Percentiles rank a stretch among this genome's conserved stretches.
Evolutionary conservation across 2,329 filamentous ascomycete genomes (phyloP).

Genomic region (Exophiala dermatitidis): DNA sequence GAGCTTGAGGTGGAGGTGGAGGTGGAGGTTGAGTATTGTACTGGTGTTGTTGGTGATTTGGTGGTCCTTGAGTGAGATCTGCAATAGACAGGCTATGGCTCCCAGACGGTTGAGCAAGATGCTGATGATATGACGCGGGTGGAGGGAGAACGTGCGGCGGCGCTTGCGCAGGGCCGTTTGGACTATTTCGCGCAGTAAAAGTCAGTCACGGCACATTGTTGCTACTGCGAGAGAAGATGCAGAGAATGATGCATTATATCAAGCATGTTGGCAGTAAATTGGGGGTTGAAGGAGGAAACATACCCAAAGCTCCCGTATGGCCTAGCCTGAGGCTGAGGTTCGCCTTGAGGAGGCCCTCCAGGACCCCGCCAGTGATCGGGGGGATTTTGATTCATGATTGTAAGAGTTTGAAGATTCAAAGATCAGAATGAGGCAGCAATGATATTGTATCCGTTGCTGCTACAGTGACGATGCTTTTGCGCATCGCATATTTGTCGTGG

Average conservation of each 20-base stretch:
- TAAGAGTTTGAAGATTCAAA: neutral
- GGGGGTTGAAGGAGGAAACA: constrained; percentile 19
- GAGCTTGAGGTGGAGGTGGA: constrained; percentile 20
- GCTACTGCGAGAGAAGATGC: neutral
- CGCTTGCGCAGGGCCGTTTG: constrained; percentile 36
- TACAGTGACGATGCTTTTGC: neutral
- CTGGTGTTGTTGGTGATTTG: constrained; percentile 36
- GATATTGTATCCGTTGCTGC: constrained; percentile 3
- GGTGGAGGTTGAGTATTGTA: constrained; percentile 37
- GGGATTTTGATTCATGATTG: constrained; percentile 23
- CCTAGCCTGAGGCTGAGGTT: constrained; percentile 27
- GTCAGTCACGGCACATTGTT: neutral
- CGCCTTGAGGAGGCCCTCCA: constrained; percentile 32
- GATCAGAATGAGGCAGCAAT: neutral
- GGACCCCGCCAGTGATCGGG: constrained; percentile 35
- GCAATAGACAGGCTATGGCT: constrained; percentile 43
- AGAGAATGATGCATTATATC: neutral
- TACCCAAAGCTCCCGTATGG: constrained; percentile 42
- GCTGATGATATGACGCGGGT: constrained; percentile 27
- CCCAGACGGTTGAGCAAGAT: constrained; percentile 33
- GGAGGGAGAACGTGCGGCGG: constrained; percentile 26
- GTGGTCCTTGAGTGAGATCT: constrained; percentile 40
- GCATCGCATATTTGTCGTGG: constrained; percentile 9
- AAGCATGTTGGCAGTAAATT: neutral
- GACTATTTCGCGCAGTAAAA: constrained; percentile 2